Evolutionary conservation across 129 eudicot species (phyloP).

Genomic region (Gnaphalium uliginosum): DNA sequence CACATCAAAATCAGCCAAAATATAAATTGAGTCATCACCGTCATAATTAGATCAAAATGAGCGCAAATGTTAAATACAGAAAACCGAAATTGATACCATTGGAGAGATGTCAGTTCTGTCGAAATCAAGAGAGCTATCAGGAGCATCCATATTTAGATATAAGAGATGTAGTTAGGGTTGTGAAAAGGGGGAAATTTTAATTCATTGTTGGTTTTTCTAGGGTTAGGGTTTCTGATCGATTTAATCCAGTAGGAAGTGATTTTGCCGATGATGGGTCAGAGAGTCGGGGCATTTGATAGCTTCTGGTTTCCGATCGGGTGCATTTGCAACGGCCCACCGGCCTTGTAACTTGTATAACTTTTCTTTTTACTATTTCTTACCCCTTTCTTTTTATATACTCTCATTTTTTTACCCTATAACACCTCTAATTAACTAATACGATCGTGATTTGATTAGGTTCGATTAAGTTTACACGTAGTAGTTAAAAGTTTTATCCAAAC

Average conservation of each 20-base stretch:
- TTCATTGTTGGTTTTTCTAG: conserved; percentile 21
- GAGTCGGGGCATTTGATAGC: not conserved
- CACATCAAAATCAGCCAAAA: not conserved
- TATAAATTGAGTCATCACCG: not conserved
- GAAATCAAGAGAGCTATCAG: conserved; percentile 40
- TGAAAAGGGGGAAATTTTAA: conserved; percentile 30
- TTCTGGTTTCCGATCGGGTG: conserved; percentile 27
- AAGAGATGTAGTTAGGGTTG: conserved; percentile 6
- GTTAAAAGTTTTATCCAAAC: not conserved
- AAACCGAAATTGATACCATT: conserved; percentile 16
- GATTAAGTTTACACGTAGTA: not conserved
- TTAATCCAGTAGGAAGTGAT: conserved; percentile 1
- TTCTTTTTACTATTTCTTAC: conserved; percentile 5
- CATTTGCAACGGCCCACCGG: conserved; percentile 29
- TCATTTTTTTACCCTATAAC: conserved; percentile 1
- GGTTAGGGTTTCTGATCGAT: conserved; percentile 27
- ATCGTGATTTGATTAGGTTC: not conserved
- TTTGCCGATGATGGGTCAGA: conserved; percentile 20
- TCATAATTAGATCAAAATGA: not conserved
- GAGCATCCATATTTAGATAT: conserved; percentile 10
- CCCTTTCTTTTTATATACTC: not conserved
- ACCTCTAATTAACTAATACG: not conserved
- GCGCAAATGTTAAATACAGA: not conserved
- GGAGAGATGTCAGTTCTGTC: conserved; percentile 43
- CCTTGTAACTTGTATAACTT: not conserved